phyloP scores from a whole-genome alignment of 2,329 filamentous ascomycete genomes.

The Elsinoe batatas region DNA sequence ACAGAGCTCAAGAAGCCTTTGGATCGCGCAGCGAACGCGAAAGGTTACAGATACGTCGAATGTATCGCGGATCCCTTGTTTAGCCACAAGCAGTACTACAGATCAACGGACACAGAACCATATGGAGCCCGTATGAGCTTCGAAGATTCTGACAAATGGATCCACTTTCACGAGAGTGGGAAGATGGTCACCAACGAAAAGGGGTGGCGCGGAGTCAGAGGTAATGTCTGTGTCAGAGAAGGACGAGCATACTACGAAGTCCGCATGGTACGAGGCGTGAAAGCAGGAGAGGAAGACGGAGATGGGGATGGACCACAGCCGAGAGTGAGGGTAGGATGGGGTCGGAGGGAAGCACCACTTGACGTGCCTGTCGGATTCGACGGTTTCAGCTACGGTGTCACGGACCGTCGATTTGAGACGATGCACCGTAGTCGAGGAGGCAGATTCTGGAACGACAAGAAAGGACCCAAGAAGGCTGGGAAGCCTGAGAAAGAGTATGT shows the following conservation, averaged over 20 bases:
- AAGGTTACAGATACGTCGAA: constrained; percentile 75
- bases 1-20: constrained; percentile 39
- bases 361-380: constrained; percentile 81
- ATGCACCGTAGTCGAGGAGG: constrained; percentile 91
- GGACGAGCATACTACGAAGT: constrained; percentile 93
- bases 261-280: constrained; percentile 70
- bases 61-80: constrained; percentile 85
- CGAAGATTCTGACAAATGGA: constrained; percentile 78
- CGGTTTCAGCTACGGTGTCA: constrained; percentile 86
- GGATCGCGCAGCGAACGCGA: constrained; percentile 52
- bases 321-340: constrained; percentile 74
- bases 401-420: constrained; percentile 82
- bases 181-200: constrained; percentile 79
- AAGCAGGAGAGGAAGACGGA: constrained; percentile 35
- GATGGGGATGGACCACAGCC: constrained; percentile 40
- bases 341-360: constrained; percentile 66
- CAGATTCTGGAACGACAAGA: constrained; percentile 54
- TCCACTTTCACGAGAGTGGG: constrained; percentile 64
- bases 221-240: constrained; percentile 82
- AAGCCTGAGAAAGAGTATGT: constrained; percentile 25
- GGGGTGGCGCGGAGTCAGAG: constrained; percentile 82
- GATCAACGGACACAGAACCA: constrained; percentile 76
- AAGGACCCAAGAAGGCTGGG: constrained; percentile 23
- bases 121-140: constrained; percentile 80
- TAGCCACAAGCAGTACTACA: constrained; percentile 77